Evolutionary conservation across 2,329 filamentous ascomycete genomes (phyloP).

Genomic region (Thielaviopsis populi): DNA sequence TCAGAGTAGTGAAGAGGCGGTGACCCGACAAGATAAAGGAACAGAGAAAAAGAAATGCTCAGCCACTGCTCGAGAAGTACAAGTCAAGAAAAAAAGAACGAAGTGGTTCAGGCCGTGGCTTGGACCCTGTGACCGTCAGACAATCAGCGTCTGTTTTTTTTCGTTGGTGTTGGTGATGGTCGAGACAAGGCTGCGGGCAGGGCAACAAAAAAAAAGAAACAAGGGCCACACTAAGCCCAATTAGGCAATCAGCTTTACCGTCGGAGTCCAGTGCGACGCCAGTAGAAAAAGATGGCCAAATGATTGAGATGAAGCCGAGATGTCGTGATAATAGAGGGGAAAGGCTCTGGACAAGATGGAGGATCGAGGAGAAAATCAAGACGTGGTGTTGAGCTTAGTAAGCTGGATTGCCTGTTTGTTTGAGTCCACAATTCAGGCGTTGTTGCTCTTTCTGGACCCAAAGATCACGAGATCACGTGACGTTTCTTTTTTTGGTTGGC

Average conservation of each 20-base stretch:
- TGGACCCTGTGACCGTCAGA: not conserved
- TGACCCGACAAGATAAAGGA: not conserved
- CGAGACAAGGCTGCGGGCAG: constrained; percentile 12
- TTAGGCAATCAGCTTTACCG: constrained; percentile 18
- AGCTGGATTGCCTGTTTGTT: not conserved
- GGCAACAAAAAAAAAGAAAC: constrained; percentile 11
- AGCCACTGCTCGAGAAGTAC: not conserved
- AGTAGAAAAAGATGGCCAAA: not conserved
- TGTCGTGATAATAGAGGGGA: not conserved
- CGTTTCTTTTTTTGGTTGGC: not conserved
- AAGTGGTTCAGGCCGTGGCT: not conserved
- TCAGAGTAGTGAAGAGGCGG: not conserved
- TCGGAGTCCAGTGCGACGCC: not conserved
- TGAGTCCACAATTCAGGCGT: not conserved
- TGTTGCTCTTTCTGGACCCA: not conserved
- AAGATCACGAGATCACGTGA: not conserved
- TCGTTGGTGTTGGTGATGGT: constrained; percentile 9
- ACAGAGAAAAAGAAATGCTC: not conserved
- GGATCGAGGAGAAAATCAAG: not conserved
- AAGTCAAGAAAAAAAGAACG: not conserved
- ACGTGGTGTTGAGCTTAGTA: not conserved
- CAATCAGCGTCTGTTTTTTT: not conserved
- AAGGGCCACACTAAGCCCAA: constrained; percentile 18
- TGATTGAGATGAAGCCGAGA: not conserved
- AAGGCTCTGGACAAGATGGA: no score